Base-by-base conservation (phyloP, 2,329 filamentous ascomycete species). In the Pseudocercospora ulei region DNA sequence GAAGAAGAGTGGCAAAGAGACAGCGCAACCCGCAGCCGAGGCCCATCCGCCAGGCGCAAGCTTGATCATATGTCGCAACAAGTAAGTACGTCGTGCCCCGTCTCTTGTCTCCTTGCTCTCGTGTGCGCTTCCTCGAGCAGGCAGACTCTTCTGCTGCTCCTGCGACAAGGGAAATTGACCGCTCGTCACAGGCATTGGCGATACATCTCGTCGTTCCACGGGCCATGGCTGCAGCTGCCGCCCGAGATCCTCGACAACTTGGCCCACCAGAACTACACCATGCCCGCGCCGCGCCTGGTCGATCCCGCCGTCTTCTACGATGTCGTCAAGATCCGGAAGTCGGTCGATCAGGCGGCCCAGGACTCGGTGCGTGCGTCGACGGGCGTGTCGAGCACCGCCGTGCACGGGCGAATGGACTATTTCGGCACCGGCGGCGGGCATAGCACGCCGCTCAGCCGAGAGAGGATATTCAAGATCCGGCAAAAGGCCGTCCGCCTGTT, bases 291-390 rank as follows among this genome's bases (percentile, higher is more conserved):
- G 6, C 79, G 75, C 41, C 78, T 82, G 31, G 77, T 90, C 56
- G 81, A 90, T 59, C 79, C 82, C 7, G 79, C 79, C 45, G 75
- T 85, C 47, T 81, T 90, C 64, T 90, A 82, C 64, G 84, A 92
- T 61, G 65, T 90, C 30, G 72, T 86, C 60, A 88, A 87, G 65
- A 84, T 92, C 57, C 75, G 83, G 46, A 73, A 76, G 33, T 73
- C 82, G 20, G 79, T 90, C 38, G 84, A 90, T 49, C 82, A 87
- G 56, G 82, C 84, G 12, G 82, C 81, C 4, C 76, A 78, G 50
- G 72, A 88, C 30, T 76, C 82, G 36, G 81, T 87, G 45, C 76
- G 82, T 43, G 83, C 84, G 33, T 78, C 80, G 25, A 84, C 76
- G 56, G 82, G 81, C 39, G 70, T 82, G 33, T 75, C 78, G 33